Evolutionary conservation across 495 filamentous ascomycete genomes (phyloP).

Genomic region (Talaromyces ruber): DNA sequence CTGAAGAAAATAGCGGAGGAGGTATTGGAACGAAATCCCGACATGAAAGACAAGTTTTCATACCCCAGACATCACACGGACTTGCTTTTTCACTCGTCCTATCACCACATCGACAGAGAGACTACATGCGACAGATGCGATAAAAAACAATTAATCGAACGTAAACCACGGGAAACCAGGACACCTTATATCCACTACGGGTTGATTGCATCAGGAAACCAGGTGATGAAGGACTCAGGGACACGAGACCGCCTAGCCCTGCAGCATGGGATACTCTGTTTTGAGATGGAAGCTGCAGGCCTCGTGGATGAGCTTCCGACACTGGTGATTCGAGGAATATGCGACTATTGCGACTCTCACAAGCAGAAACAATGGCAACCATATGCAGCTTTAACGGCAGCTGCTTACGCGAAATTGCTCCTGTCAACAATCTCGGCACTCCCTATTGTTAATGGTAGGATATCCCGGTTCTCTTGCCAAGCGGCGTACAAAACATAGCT

Average conservation of each 20-base stretch:
- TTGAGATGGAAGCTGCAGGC: conserved; percentile 14
- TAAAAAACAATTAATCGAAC: conserved; percentile 3
- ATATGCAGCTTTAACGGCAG: conserved; percentile 17
- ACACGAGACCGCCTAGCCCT: not conserved
- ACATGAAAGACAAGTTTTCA: conserved; percentile 14
- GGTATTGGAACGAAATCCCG: conserved; percentile 6
- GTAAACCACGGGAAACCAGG: conserved; percentile 1
- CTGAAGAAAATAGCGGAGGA: conserved; percentile 8
- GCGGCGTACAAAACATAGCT: no score
- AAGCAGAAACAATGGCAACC: conserved; percentile 18
- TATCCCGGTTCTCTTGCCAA: no score
- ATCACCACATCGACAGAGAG: conserved; percentile 13
- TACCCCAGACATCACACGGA: conserved; percentile 16
- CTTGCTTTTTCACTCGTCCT: conserved; percentile 17
- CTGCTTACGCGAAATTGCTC: conserved; percentile 14
- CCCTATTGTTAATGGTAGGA: no score
- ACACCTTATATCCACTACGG: conserved; percentile 18
- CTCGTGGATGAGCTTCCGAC: conserved; percentile 11
- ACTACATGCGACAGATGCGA: conserved; percentile 15
- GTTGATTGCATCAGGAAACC: conserved; percentile 18
- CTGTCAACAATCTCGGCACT: conserved; percentile 4
- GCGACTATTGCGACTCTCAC: conserved; percentile 20
- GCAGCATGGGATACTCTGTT: conserved; percentile 8
- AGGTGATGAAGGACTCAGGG: conserved; percentile 13
- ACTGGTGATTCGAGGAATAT: conserved; percentile 19